Base-by-base conservation (phyloP, 2,329 filamentous ascomycete genomes). In the Clonostachys byssicola region DNA sequence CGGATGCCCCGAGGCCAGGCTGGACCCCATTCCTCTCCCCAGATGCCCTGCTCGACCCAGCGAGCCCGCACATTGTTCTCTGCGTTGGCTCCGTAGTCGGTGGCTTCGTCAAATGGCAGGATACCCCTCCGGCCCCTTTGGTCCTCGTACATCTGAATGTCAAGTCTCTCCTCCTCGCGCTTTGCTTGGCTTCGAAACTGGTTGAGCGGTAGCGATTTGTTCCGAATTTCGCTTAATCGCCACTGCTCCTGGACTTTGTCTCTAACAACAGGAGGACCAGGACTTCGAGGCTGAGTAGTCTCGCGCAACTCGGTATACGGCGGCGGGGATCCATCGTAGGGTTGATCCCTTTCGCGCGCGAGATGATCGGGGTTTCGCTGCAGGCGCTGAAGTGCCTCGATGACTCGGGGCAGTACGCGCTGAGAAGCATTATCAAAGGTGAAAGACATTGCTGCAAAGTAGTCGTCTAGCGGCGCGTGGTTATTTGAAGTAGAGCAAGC, bases 21-120 rank as follows among this genome's bases (percentile, higher is more conserved):
- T 2, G 46, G 46, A 6, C 52, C 52, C 48, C 52, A 51, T 18
- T 20, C 34, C 6, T 47, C 40, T 7, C 42, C 45, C 48, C 50
- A 53, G 20, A 54, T 54, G 2, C 50, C 50, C 3, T 47, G 39
- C 17, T 52, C 40, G 4, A 46, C 42, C 48, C 52, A 53, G 23
- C 44, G 44, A 9, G 34, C 35, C 3, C 52, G 47, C 12, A 52
- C 46, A 16, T 54, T 52, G 43, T 52, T 54, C 18, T 51, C 48
- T 2, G 52, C 48, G 40, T 51, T 52, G 2, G 30, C 47, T 12
- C 5, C 2, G 12, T 42, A 9, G 36, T 45, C 42, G 6, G 23
- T 42, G 39, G 47, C 42, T n/a, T 39, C 38, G 16, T 54, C 50
- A 41, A 40, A 53, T 12, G 44, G 49, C 43, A 51, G 40, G 14